Conservation (phyloP, 2,329 filamentous ascomycete genomes). For the Neofusicoccum umdonicola region DNA sequence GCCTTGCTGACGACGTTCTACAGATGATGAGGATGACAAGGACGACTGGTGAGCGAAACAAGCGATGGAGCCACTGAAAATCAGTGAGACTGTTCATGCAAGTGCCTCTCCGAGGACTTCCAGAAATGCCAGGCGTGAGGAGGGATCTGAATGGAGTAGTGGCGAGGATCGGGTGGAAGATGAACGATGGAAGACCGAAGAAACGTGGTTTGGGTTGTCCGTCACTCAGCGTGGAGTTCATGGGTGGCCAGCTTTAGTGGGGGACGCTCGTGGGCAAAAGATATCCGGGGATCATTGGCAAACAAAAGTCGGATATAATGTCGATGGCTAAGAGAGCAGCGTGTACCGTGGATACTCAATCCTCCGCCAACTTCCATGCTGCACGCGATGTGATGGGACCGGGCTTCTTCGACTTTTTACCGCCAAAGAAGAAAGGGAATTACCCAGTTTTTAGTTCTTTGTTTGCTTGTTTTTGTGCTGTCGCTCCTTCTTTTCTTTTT, state of each 20-base stretch:
- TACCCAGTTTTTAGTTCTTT: too few species aligned
- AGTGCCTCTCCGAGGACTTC: not conserved
- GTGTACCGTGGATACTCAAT: too few species aligned
- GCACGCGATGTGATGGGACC: too few species aligned
- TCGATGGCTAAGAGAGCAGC: too few species aligned
- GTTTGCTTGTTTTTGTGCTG: too few species aligned
- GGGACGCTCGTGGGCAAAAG: not conserved
- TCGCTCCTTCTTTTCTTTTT: too few species aligned
- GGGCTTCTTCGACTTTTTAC: too few species aligned
- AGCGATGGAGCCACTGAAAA: not conserved
- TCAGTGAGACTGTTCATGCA: not conserved
- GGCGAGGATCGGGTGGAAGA: not conserved
- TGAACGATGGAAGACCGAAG: not conserved
- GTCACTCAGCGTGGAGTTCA: not conserved
- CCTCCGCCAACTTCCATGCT: too few species aligned
- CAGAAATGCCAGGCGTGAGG: not conserved
- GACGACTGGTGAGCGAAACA: constrained; percentile 62
- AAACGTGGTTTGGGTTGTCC: not conserved
- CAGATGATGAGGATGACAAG: constrained; percentile 70
- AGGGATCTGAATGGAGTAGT: not conserved
- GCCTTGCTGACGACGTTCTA: constrained; percentile 26
- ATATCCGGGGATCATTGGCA: not conserved
- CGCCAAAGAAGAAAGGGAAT: too few species aligned
- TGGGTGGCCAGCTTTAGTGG: not conserved
- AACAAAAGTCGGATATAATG: not conserved